Conservation (phyloP, 2,329 filamentous ascomycete genomes). For the Penicillium psychrosexuale region DNA sequence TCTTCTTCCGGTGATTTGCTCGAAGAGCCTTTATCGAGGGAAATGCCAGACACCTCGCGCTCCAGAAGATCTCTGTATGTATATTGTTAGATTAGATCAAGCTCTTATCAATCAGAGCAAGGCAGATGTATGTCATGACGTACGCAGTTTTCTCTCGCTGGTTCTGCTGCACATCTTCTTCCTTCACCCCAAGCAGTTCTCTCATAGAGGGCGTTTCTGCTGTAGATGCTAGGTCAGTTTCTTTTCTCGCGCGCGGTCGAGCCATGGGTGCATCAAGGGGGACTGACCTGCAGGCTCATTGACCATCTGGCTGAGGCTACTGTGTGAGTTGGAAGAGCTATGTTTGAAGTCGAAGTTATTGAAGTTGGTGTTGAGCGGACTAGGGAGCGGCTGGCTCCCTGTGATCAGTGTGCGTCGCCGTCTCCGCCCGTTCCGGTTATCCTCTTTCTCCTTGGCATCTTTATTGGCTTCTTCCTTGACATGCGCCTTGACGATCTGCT, state of each 20-base stretch:
- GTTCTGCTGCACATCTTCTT: conserved; percentile 66
- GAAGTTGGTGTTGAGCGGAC: conserved; percentile 89
- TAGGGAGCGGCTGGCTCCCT: conserved; percentile 91
- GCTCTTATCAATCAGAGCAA: background rate
- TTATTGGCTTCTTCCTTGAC: conserved; percentile 69
- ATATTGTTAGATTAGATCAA: conserved; percentile 17
- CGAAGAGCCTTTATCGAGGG: conserved; percentile 69
- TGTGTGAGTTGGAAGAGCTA: conserved; percentile 62
- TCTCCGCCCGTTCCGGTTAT: conserved; percentile 85
- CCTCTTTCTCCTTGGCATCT: conserved; percentile 82
- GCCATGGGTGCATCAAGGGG: conserved; percentile 29
- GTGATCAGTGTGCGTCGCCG: conserved; percentile 92
- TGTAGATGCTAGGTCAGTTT: conserved; percentile 42
- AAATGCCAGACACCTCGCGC: conserved; percentile 91
- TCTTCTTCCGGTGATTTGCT: conserved; percentile 27
- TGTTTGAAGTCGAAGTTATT: conserved; percentile 67
- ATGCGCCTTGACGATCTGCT: conserved; percentile 95
- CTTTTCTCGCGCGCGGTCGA: conserved; percentile 26
- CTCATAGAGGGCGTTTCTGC: conserved; percentile 56
- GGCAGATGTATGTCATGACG: conserved; percentile 36
- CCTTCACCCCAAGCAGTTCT: conserved; percentile 50
- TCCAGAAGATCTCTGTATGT: conserved; percentile 74
- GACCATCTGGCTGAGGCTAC: conserved; percentile 80
- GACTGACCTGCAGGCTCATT: conserved; percentile 65
- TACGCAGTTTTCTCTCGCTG: conserved; percentile 93